Base-by-base conservation (phyloP, 345 rosid species). In the Acer saccharum region DNA sequence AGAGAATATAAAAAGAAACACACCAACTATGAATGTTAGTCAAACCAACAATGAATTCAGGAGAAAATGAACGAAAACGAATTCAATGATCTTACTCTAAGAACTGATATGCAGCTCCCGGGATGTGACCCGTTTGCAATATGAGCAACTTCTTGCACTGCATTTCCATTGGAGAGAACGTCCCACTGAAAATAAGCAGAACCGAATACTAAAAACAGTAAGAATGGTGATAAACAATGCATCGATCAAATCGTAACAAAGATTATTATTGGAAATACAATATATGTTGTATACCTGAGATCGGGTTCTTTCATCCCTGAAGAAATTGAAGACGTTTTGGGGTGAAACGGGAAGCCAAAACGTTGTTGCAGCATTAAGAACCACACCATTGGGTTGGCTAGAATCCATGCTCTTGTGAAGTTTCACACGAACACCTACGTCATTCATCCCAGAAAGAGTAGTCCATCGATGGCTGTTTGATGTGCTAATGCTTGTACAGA, bases 71-170 rank as follows among this genome's bases (percentile, higher is more conserved):
- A 50, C 11, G 7, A 64, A 29, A 0, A 3, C 17, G 10, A 76
- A 60, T 46, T 65, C n/a, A 20, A 46, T 55, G 50, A 58, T 14
- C 88, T 88, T 91, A 96, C 99, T 41, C 99, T 88, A 74, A 96
- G 91, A 77, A 96, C 94, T 0, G 99, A 92, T 71, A 96, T 88
- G 90, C 98, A 94, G 85, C 93, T 94, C 71, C 98, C 99, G 0
- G 93, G 94, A 81, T 94, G 90, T 21, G 97, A 86, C 23, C 97
- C 99, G 35, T 88, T 96, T 75, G 98, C 92, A 29, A 94, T 90
- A 82, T 94, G 97, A 64, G 98, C 97, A 78, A 96, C 97, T 78
- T 94, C 99, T 87, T 96, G 97, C 17, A 92, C 97, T 14, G 89
- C 90, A 67, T 88, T 91, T 58, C 98, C 93, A 48, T 87, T 89